A percentile compares a stretch with the other conserved stretches of the same genome.
These are phyloP conservation scores for Boletus vermiculosoides DNA, from an alignment of 768 basidiomycete genomes.

Conservation along the genomic window DNA sequence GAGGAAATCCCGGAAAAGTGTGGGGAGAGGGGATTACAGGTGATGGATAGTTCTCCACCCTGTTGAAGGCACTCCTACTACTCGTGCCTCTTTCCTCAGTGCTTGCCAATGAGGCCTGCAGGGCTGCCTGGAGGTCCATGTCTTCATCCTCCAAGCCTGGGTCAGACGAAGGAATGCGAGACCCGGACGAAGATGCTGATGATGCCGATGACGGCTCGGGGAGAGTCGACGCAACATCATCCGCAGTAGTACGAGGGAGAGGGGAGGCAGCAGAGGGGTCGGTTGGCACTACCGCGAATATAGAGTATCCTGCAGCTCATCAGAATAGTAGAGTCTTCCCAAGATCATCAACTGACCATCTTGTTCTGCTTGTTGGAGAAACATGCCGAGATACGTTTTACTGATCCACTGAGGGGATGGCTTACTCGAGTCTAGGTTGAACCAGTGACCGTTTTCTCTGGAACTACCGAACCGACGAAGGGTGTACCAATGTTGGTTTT, in stretches of 20 bases:
- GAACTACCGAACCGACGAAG: slow-evolving; percentile 73
- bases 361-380: slow-evolving; percentile 80
- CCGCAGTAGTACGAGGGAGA: slow-evolving; percentile 66
- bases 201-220: slow-evolving; percentile 48
- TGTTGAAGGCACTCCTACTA: slow-evolving; percentile 10
- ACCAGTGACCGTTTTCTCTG: slow-evolving; percentile 67
- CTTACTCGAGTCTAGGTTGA: slow-evolving; percentile 81
- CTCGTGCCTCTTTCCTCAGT: slow-evolving; percentile 4
- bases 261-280: slow-evolving; percentile 52
- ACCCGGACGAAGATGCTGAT: slow-evolving; percentile 9
- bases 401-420: slow-evolving; percentile 77
- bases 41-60: slow-evolving; percentile 16
- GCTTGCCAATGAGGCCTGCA: slow-evolving; percentile 73
- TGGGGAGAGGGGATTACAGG: slow-evolving; percentile 28
- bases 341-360: slow-evolving; percentile 55
- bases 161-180: slow-evolving; percentile 11
- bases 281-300: slow-evolving; percentile 69
- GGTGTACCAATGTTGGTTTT: slow-evolving; percentile 88
- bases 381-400: slow-evolving; percentile 80
- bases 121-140: slow-evolving; percentile 79
- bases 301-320: slow-evolving; percentile 64
- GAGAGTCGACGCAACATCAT: slow-evolving; percentile 64
- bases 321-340: slow-evolving; percentile 2
- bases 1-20: slow-evolving; percentile 27
- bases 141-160: slow-evolving; percentile 76